Evolutionary conservation across 257 asterid species (phyloP), one percentile per base, ranked within the genome.

Genomic region (Linaria vulgaris): DNA sequence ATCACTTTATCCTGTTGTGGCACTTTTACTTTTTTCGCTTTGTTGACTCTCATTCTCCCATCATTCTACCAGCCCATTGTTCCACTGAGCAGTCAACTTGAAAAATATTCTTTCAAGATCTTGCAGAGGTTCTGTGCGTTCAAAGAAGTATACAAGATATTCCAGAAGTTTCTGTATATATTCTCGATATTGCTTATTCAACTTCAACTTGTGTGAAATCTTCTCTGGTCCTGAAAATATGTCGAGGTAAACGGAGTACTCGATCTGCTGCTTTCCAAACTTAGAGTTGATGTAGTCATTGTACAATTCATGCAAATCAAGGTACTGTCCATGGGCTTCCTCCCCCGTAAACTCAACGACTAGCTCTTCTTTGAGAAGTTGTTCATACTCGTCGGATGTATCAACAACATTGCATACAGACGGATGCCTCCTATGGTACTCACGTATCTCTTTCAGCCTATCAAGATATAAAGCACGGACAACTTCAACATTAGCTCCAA

Each of bases 391-490:
- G 55, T 94, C 99, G 46, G 54, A 79, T 16, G 90, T 80, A 68
- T 90, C 95, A 27, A 87, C 95, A 27, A 87, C 86, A 64, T 74
- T 90, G 4, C 99, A 88, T 0, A 95, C 91, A 70, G 95, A 74
- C 46, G 96, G 96, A 80, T 94, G 94, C 72, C 90, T 77, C 63
- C 95, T 77, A 51, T 94, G 97, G 75, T 94, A 94, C 72, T 94
- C 99, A 15, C 97, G 16, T 23, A 90, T 96, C 95, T 94, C 97
- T 73, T 87, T 94, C 47, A 94, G 72, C 63, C 97, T 77, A 70
- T 90, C 97, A n/a, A n/a, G n/a, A 59, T 94, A 90, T 83, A 94
- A 94, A 8, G 94, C 95, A 75, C 99, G 90, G 63, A 87, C 90
- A 34, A 94, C 92, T 27, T 85, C 90, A 15, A 82, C 90, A 65